A percentile compares a stretch with the other conserved stretches of the same genome.
Conservation (phyloP, 495 filamentous ascomycete species). For the Lepidopterella palustris region DNA sequence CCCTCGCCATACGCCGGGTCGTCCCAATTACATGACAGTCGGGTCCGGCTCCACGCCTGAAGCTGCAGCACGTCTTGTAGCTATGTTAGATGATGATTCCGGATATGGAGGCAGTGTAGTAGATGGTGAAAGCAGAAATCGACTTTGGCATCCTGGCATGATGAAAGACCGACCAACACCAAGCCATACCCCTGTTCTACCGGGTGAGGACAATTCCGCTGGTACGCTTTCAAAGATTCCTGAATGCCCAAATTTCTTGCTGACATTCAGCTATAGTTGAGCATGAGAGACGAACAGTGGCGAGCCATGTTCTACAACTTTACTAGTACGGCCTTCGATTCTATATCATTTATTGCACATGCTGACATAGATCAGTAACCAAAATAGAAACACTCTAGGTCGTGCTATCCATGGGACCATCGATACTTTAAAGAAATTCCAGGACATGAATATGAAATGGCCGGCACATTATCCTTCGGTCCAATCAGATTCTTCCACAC, state of each 20-base stretch:
- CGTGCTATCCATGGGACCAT: constrained; percentile 78
- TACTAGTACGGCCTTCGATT: constrained; percentile 47
- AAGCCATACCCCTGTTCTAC: constrained; percentile 47
- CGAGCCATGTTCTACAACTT: constrained; percentile 67
- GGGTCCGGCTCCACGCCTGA: constrained; percentile 75
- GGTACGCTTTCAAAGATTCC: constrained; percentile 11
- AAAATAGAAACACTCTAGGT: constrained; percentile 76
- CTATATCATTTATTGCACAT: neutral
- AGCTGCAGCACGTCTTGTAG: constrained; percentile 60
- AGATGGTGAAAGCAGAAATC: constrained; percentile 46
- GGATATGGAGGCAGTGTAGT: constrained; percentile 78
- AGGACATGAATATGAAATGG: constrained; percentile 85
- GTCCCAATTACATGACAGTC: constrained; percentile 78
- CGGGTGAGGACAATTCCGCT: constrained; percentile 45
- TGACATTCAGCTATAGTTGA: constrained; percentile 39
- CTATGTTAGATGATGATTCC: constrained; percentile 73
- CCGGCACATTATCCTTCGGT: constrained; percentile 92
- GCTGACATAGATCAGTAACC: constrained; percentile 59
- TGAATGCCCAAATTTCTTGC: neutral
- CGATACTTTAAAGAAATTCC: constrained; percentile 71
- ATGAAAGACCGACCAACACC: constrained; percentile 63
- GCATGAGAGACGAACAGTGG: constrained; percentile 53
- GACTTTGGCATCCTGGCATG: constrained; percentile 56
- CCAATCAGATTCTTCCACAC: constrained; percentile 46
- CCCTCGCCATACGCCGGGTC: constrained; percentile 28